Conservation (phyloP, 345 rosid genomes). For the Brassica rapa region DNA sequence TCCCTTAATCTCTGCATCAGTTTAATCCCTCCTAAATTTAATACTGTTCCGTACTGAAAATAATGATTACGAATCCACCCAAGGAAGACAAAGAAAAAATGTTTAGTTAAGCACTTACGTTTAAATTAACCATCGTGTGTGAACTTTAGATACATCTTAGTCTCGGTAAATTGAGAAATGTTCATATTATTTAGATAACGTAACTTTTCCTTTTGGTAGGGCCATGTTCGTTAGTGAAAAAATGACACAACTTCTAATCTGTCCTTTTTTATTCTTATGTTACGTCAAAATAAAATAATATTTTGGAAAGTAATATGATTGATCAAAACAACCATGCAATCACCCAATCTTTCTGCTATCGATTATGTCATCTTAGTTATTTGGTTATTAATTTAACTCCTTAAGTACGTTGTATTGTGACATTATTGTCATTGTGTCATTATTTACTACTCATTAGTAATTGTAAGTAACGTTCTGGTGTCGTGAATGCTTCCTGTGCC, state of each 20-base stretch:
- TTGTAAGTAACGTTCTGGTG: neutral
- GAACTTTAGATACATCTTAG: slow-evolving; percentile 4
- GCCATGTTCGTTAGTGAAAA: slow-evolving; percentile 23
- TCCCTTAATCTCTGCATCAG: slow-evolving; percentile 7
- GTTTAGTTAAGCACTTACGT: neutral
- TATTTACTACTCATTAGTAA: neutral
- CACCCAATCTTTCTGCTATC: neutral
- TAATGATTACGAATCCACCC: slow-evolving; percentile 7
- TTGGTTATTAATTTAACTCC: slow-evolving; percentile 13
- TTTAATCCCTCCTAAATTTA: neutral
- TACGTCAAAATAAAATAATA: slow-evolving; percentile 8
- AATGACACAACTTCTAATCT: slow-evolving; percentile 9
- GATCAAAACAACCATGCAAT: slow-evolving; percentile 5
- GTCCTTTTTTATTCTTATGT: slow-evolving; percentile 1
- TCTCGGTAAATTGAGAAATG: neutral
- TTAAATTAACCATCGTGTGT: neutral
- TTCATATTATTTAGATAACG: slow-evolving; percentile 1
- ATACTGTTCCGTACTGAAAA: neutral
- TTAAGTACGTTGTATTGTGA: slow-evolving; percentile 1
- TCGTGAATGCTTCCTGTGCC: neutral
- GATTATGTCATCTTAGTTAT: slow-evolving; percentile 10
- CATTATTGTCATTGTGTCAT: slow-evolving; percentile 1
- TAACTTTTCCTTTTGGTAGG: neutral
- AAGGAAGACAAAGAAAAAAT: neutral
- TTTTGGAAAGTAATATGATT: slow-evolving; percentile 20